Conservation (phyloP, 2,329 filamentous ascomycete genomes). For the Penicillium frequentans region DNA sequence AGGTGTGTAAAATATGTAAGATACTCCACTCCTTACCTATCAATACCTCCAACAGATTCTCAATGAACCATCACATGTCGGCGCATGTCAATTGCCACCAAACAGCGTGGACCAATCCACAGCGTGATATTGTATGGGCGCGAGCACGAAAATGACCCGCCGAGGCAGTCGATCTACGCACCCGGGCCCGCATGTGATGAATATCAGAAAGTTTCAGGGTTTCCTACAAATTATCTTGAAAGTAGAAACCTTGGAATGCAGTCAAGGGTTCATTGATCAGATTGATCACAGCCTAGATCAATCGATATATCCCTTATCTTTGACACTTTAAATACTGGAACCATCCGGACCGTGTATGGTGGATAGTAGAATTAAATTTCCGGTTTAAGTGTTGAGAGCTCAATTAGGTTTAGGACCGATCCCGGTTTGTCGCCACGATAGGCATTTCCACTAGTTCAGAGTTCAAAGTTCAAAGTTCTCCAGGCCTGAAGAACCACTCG, state of each 20-base stretch:
- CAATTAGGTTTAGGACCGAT: conserved; percentile 10
- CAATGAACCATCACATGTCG: conserved; percentile 11
- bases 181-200: conserved; percentile 15
- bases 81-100: conserved; percentile 14
- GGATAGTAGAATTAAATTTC: not conserved
- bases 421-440: not conserved
- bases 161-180: conserved; percentile 18
- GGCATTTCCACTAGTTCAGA: not conserved
- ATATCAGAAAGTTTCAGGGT: not conserved
- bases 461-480: not conserved
- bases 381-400: conserved; percentile 15
- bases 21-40: not conserved
- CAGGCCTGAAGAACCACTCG: conserved; percentile 12
- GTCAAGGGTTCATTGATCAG: not conserved
- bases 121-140: not conserved
- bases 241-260: too few relatives aligned
- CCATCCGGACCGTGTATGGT: not conserved
- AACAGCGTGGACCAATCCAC: conserved; percentile 6
- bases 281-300: not conserved
- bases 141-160: conserved; percentile 22
- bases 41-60: not conserved
- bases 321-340: not conserved
- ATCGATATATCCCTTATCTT: not conserved
- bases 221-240: not conserved
- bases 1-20: not conserved